phyloP scores from a whole-genome alignment of 768 basidiomycete genomes.

The Phlebiopsis gigantea region DNA sequence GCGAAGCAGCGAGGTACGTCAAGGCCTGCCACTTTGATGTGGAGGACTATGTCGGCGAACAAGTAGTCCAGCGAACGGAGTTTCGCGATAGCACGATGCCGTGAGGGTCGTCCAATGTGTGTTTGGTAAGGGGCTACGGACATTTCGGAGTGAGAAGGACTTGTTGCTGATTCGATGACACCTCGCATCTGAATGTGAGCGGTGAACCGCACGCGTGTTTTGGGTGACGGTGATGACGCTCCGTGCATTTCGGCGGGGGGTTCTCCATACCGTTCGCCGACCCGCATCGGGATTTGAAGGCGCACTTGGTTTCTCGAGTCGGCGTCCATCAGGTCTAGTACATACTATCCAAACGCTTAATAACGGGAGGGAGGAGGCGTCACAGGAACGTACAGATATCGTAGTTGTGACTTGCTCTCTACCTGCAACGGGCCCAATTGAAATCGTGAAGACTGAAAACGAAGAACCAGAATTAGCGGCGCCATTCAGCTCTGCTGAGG shows the following conservation, averaged over 20 bases:
- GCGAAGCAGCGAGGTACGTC: slow-evolving; percentile 55
- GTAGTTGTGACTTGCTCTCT: slow-evolving; percentile 33
- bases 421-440: slow-evolving; percentile 47
- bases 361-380: too few relatives aligned
- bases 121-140: slow-evolving; percentile 30
- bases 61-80: slow-evolving; percentile 40
- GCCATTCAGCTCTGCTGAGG: background rate
- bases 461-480: slow-evolving; percentile 34
- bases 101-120: slow-evolving; percentile 25
- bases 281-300: slow-evolving; percentile 45
- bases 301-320: slow-evolving; percentile 42
- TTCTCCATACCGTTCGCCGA: slow-evolving; percentile 50
- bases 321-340: slow-evolving; percentile 49
- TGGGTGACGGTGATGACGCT: slow-evolving; percentile 17
- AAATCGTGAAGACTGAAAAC: slow-evolving; percentile 52
- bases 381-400: slow-evolving; percentile 36
- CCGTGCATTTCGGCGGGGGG: slow-evolving; percentile 33
- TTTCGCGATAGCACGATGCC: slow-evolving; percentile 34
- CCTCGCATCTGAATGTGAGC: slow-evolving; percentile 48
- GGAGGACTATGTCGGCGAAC: slow-evolving; percentile 45
- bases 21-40: slow-evolving; percentile 41
- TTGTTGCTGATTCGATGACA: slow-evolving; percentile 32
- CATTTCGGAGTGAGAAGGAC: slow-evolving; percentile 42
- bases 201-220: slow-evolving; percentile 35
- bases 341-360: slow-evolving; percentile 31